Evolutionary conservation across 1,284 basidiomycete genomes (phyloP), one percentile per base, ranked within the genome.

Genomic region (Boletus hoseneyae): DNA sequence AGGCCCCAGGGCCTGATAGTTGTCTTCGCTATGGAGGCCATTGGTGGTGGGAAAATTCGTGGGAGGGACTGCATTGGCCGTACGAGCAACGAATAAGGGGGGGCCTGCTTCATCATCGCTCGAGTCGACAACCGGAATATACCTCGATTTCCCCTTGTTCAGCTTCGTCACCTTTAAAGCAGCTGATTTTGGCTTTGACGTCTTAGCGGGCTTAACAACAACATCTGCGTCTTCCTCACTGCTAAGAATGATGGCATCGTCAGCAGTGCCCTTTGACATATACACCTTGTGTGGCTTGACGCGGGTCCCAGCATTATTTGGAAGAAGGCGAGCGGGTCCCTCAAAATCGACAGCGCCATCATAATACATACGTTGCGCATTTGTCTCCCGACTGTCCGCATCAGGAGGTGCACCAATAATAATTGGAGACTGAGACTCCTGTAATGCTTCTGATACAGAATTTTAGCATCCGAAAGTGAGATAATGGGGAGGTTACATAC

Each of bases 401-500:
- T 25, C 16, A 38, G 48, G 48, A 19, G 48, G 13, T 11, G 42
- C 10, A 5, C 48, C 37, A 27, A 49, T 40, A 30, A 49, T 49
- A 2, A 45, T n/a, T 5, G 15, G 48, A 19, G 48, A 32, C 21
- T 45, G 6, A n/a, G 42, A 49, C 1, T 46, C 42, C 23, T 30
- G 36, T 6, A 42, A 15, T 6, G 42, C 48, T 34, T 33, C 42
- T 49, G 42, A 39, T 23, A 33, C 11, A 19, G 32, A 9, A 32
- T 18, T 12, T 30, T 19, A 42, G 25, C 11, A 40, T 29, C 34
- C 2, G 6, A 29, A 11, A 30, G 13, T 16, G 45, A 45, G 15
- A 37, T 18, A 32, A 33, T 27, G 27, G 9, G 4, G 19, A 21
- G 19, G 16, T 16, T 11, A 46, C 43, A 16, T 35, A 47, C 37